Base-by-base conservation (phyloP, 2,329 filamentous ascomycete genomes). In the Colletotrichum tofieldiae region DNA sequence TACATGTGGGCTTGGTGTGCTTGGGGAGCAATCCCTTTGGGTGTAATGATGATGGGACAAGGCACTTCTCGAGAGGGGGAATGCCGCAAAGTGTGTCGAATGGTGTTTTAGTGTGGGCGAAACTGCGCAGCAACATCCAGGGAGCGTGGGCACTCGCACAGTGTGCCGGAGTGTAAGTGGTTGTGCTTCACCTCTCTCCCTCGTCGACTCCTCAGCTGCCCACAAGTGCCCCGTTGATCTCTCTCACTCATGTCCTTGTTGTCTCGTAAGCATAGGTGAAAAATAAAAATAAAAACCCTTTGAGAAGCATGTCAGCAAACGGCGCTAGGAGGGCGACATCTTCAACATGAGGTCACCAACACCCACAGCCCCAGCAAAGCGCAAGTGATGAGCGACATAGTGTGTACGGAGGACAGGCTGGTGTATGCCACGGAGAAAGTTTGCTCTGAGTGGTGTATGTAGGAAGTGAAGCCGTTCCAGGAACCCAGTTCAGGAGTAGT, bases 41-140 rank as follows among this genome's bases (percentile, higher is more conserved):
- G 54, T 65, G 56, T 67, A 47, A 65, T 55, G 45, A 69, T 69
- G 65, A 72, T 70, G 47, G 69, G 47, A 72, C 70, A 72, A 72
- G 65, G 60, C 66, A 72, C 65, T 61, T 41, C 41, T 51, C 43
- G 41, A 47, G 65, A 72, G 70, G 66, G 63, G 70, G 66, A 69
- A 72, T 70, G 59, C 65, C 62, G 54, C 47, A 65, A 64, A 72
- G 70, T 72, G 65, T 72, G 65, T 72, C 66, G 66, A 65, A 59
- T 70, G 20, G 66, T 65, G 70, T 72, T 72, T 72, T 72, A 64
- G 70, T 72, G 70, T 72, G 70, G 70, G 54, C 45, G 65, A 72
- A 41, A 65, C 56, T 56, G 63, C 59, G 59, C 54, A 70, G 64
- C 59, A 29, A 65, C 49, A n/a, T 29, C 54, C 45, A 72, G 63